Evolutionary conservation across 208 protist species (phyloP), one percentile per base, ranked within the genome.

Genomic region (Spongospora subterranea): DNA sequence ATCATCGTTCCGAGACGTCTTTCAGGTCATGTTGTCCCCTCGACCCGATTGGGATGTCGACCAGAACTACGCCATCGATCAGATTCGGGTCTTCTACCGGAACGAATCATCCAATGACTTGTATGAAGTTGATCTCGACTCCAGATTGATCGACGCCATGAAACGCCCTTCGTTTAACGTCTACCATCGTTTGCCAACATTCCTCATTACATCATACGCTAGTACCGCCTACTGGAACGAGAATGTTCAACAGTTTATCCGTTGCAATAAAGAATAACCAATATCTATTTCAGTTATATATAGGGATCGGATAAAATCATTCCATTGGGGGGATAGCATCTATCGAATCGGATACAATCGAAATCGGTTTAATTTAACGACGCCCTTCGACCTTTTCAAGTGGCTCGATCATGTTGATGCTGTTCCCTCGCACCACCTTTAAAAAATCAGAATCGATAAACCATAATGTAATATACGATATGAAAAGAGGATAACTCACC

Each of bases 401-500:
- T 0, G 65, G 50, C 1, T 94, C 93, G 20, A 94, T 93, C 60
- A 94, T 90, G 39, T 92, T 91, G 35, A 94, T 93, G 88, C 89
- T 92, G 65, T 94, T 94, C 1, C 93, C 93, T 60, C 93, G 88
- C 46, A 94, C 89, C 43, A 93, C 90, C 0, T 76, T 64, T 45
- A 6, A 6, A 24, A 41, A 45, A 39, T 0, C 0, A 90, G 0
- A 32, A 45, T 0, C 24, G 29, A 13, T 0, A 64, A 1, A 89
- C 0, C 0, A 38, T 0, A 39, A 54, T 20, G 64, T n/a, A 43
- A 0, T 39, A 32, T 50, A 0, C 32, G 0, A 38, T 66, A 64
- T 29, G 0, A 53, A 11, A 54, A 38, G 32, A 65, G 29, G 17
- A 38, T n/a, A 29, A 96, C 45, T 93, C 96, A 93, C 97, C 95